These are phyloP conservation scores for Pachyrhizus erosus DNA, from an alignment of 306 rosid genomes.

Conservation along the genomic window DNA sequence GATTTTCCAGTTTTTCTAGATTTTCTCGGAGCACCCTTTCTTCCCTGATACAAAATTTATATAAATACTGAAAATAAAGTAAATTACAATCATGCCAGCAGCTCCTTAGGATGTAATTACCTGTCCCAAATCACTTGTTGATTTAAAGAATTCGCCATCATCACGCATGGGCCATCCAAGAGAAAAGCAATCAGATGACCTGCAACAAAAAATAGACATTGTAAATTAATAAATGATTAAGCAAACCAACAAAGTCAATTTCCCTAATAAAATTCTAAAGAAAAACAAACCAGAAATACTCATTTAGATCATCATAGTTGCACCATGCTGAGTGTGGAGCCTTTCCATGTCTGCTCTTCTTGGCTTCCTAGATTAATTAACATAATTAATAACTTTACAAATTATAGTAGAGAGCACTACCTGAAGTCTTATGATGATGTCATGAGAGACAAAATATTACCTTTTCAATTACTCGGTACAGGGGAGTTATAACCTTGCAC, in stretches of 20 bases:
- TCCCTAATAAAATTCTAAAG: constrained; percentile 39
- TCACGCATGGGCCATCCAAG: constrained; percentile 99
- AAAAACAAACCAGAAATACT: constrained; percentile 89
- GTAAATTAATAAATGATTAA: constrained; percentile 27
- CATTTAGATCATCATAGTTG: constrained; percentile 95
- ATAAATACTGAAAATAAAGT: constrained; percentile 26
- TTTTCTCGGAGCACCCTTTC: constrained; percentile 61
- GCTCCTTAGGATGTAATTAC: constrained; percentile 48
- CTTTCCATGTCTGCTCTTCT: constrained; percentile 72
- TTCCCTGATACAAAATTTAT: constrained; percentile 61
- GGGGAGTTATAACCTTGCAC: constrained; percentile 86
- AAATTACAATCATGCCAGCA: constrained; percentile 26
- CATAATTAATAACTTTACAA: constrained; percentile 29
- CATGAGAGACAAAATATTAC: constrained; percentile 49
- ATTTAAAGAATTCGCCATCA: constrained; percentile 92
- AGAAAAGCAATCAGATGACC: constrained; percentile 94
- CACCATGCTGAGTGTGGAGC: constrained; percentile 90
- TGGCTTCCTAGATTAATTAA: constrained; percentile 68
- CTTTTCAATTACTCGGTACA: constrained; percentile 82
- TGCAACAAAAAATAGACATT: constrained; percentile 39
- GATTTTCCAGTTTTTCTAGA: constrained; percentile 79
- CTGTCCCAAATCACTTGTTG: constrained; percentile 65
- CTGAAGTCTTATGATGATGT: constrained; percentile 32
- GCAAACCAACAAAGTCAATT: constrained; percentile 38
- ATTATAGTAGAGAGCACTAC: constrained; percentile 25